Percentiles rank a stretch among this genome's conserved stretches.
These are phyloP conservation scores for Cladosporium cucumerinum DNA, from an alignment of 2,329 filamentous ascomycete species.

Conservation along the genomic window DNA sequence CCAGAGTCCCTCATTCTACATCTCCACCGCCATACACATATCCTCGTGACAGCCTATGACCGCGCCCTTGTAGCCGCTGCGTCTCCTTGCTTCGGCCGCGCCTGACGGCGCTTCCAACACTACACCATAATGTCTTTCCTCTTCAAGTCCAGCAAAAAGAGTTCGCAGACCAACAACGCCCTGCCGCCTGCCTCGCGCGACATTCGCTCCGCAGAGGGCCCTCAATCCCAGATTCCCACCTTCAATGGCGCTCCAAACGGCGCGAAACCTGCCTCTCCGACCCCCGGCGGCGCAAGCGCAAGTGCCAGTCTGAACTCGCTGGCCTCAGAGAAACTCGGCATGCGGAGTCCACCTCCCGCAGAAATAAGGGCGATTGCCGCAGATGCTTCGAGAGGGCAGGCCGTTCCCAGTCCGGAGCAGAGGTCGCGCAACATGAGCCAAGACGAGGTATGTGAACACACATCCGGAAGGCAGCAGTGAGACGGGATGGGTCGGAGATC, in stretches of 20 bases:
- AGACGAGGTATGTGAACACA: conserved; percentile 23
- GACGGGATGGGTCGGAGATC: conserved; percentile 19
- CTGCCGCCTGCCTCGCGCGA: conserved; percentile 56
- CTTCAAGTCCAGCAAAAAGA: conserved; percentile 47
- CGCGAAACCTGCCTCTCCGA: conserved; percentile 39
- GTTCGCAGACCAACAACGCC: conserved; percentile 31
- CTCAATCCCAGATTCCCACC: conserved; percentile 41
- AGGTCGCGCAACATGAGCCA: conserved; percentile 42
- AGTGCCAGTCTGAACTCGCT: conserved; percentile 44
- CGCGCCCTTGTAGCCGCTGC: conserved; percentile 9
- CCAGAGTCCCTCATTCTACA: conserved; percentile 6
- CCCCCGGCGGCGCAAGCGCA: conserved; percentile 58
- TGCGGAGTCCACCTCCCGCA: conserved; percentile 13
- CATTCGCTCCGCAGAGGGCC: conserved; percentile 55
- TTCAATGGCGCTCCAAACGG: conserved; percentile 43
- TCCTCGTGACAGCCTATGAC: conserved; percentile 10
- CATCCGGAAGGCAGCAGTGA: not conserved
- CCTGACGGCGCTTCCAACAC: conserved; percentile 8
- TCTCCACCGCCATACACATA: not conserved
- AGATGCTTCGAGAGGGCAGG: not conserved
- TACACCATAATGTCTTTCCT: conserved; percentile 48
- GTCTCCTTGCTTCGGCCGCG: conserved; percentile 15
- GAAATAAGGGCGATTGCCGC: not conserved
- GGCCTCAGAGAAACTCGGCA: conserved; percentile 18
- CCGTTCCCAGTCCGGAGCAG: conserved; percentile 61